Evolutionary conservation across 371 early-diverging fungal genomes (phyloP), one percentile per base, ranked within the genome.

Genomic region (Syncephalastrum monosporum): DNA sequence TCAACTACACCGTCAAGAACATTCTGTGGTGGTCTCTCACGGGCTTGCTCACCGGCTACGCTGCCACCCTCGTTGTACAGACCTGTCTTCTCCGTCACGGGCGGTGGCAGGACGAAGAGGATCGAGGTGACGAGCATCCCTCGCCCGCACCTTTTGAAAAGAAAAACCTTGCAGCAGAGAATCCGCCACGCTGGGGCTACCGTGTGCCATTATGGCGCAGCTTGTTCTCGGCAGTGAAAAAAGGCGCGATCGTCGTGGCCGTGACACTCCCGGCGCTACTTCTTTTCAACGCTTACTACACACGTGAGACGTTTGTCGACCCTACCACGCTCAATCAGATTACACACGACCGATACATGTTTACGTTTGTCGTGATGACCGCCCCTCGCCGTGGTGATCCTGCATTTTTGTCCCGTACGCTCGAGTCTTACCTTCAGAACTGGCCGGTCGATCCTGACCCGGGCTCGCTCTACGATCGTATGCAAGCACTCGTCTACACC

Each of bases 1-100:
- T 82, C 51, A 85, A 85, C 52, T 79, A 69, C 43, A 53, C 75
- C 13, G 69, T 65, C n/a, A 76, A 77, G 53, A 82, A 79, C 25
- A 79, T 82, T 52, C 61, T 82, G n/a, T 85, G 85, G 85, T 85
- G 85, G 85, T 79, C 81, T 16, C 47, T 81, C 47, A 64, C 81
- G 19, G 83, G 83, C 17, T 51, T 82, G n/a, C 44, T 78, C 25
- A 72, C 73, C 21, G 85, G 85, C 1, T 71, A 72, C 46, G 23
- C 81, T 17, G 74, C 69, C 3, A 71, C 75, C 3, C 15, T 81
- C 25, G 25, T 57, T 7, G 62, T 81, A 21, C 77, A 76, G 38
- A 47, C 59, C 2, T 23, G 58, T 12, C 38, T 73, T 17, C 61
- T 57, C 29, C 57, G 55, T 12, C 60, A 75, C 44, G 64, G 67